Conservation (phyloP, 1,284 basidiomycete genomes). For the Marasmius fiardii region DNA sequence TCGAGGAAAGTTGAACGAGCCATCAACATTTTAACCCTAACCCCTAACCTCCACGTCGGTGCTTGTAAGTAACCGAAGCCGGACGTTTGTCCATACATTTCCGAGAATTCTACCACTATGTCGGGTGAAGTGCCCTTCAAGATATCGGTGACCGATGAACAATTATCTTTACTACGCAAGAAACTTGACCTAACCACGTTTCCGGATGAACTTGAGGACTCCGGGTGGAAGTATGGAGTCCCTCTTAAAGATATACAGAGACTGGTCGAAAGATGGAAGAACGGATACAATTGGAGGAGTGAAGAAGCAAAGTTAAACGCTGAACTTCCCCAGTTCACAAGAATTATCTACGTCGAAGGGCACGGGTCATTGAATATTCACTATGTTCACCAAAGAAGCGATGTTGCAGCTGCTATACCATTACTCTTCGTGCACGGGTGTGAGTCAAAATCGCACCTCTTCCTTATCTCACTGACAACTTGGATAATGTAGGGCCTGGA, state of each 20-base stretch:
- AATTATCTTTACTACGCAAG: constrained; percentile 24
- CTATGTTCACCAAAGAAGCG: constrained; percentile 22
- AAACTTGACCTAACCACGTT: constrained; percentile 33
- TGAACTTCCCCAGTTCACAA: neutral
- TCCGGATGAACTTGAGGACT: constrained; percentile 19
- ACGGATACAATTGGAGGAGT: neutral
- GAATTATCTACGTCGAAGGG: neutral
- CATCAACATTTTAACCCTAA: too few relatives aligned
- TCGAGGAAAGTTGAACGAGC: too few relatives aligned
- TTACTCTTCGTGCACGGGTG: constrained; percentile 47
- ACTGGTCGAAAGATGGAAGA: neutral
- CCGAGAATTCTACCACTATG: constrained; percentile 8
- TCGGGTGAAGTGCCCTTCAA: constrained; percentile 22
- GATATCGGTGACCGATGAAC: constrained; percentile 27
- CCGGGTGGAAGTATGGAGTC: neutral
- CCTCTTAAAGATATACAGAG: neutral
- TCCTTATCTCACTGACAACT: neutral
- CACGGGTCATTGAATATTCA: neutral
- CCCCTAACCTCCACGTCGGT: too few relatives aligned
- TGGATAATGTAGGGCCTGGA: constrained; percentile 48
- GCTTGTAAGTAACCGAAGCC: neutral
- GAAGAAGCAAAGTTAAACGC: neutral
- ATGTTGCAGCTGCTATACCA: constrained; percentile 34
- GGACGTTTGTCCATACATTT: neutral
- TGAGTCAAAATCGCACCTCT: constrained; percentile 20